Base-by-base conservation (phyloP, 345 rosid genomes). In the Camelina hispida region DNA sequence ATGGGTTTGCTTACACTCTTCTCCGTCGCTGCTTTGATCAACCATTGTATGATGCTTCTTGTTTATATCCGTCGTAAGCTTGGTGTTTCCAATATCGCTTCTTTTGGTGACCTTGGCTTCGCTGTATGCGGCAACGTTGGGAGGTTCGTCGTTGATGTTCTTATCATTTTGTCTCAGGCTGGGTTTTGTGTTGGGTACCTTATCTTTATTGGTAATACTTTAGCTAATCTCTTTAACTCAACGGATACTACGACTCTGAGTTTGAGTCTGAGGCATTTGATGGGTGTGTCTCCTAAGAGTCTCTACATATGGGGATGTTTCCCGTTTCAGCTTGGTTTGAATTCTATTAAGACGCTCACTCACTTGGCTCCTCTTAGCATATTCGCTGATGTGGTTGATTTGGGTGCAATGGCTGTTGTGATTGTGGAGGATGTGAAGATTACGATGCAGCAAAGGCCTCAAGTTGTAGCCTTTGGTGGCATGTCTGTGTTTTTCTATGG, bases 121-220 rank as follows among this genome's bases (percentile, higher is more conserved):
- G 74, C 84, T 4, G 92, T 88, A 18, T 91, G 90, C 38, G 96
- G 97, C 20, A 17, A 86, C 2, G 1, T 80, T n/a, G 98, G 97
- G 35, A 74, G 93, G 78, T 59, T 74, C 12, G 81, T 81, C 23
- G 96, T 91, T 18, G 98, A 93, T 61, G 11, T 85, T 60, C 78
- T 89, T 80, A 87, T 91, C 20, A 82, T 82, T 35, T 72, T 93
- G 56, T 87, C 96, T 46, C 96, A 88, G 68, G 84, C 88, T 48
- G 97, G 98, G 15, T 93, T 93, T 60, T 93, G 98, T 59, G 79
- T 89, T 52, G 91, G 97, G 9, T 91, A 93, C 74, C 83, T 93
- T 51, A 87, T 93, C 35, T 93, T 88, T 32, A 89, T 91, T 16
- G 87, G 84, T 11, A 87, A 79, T 51, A 82, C 91, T 7, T 17